Base-by-base conservation (phyloP, 257 asterid genomes). In the Capsicum baccatum region DNA sequence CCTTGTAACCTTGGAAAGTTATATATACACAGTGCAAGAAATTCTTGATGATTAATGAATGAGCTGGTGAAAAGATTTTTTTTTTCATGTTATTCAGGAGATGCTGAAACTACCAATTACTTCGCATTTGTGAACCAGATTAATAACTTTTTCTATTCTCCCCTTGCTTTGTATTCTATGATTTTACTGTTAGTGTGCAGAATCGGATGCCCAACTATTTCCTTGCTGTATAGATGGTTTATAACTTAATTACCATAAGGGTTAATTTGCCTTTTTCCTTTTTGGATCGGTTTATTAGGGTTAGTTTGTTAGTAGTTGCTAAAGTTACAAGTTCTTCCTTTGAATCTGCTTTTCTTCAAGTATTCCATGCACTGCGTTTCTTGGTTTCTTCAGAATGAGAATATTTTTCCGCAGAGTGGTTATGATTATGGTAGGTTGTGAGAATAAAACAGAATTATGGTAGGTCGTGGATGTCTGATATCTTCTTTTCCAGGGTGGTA, bases 401-500 rank as follows among this genome's bases (percentile, higher is more conserved):
- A n/a, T 66, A 16, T 66, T 82, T 52, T 67, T 17, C 8, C 37
- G 33, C 33, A 35, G 50, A 52, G 16, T 68, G 44, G 35, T 55
- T 60, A 81, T 10, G 21, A 26, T 37, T 64, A 57, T 11, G n/a
- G 68, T 17, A 4, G 52, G 66, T 55, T 26, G 44, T 37, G 76
- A 16, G 6, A 35, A 67, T 10, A 3, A 59, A 56, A 44, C 13
- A 19, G 58, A 5, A 59, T 62, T 57, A 81, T 19, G 39, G 48
- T 6, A 3, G 8, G 21, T 78, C 64, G 21, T 6, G 19, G 74
- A 17, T 11, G 15, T 81, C 64, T 83, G 66, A 19, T 67, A 83
- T 67, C 58, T 67, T 66, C 39, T 67, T 80, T 64, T 57, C n/a
- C 92, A 97, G 99, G 99, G 99, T 14, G 99, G 99, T 67, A 97